Conservation (phyloP, 805 yeast species). For the Schizosaccharomyces osmophilus region DNA sequence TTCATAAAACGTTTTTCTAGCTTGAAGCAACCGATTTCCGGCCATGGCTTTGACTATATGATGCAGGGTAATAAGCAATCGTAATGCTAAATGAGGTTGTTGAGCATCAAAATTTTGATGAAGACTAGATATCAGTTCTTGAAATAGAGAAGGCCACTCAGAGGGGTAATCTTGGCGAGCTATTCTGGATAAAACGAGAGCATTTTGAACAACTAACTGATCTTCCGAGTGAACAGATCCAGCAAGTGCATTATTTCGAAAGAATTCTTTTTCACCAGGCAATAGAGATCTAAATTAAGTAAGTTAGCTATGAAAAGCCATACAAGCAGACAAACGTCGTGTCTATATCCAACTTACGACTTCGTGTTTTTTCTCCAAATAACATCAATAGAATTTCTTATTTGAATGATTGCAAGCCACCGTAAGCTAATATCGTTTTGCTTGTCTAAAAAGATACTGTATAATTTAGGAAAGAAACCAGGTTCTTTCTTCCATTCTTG, state of each 20-base stretch:
- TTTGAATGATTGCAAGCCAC: conserved; percentile 69
- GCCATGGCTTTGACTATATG: conserved; percentile 56
- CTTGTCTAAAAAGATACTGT: conserved; percentile 34
- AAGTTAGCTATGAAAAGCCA: not conserved
- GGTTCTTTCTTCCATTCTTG: conserved; percentile 42
- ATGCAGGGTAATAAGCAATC: conserved; percentile 19
- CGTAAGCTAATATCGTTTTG: conserved; percentile 39
- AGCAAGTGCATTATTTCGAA: not conserved
- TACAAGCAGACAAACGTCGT: not conserved
- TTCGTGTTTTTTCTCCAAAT: conserved; percentile 56
- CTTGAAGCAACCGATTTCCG: conserved; percentile 59
- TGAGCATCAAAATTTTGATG: not conserved
- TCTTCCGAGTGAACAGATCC: not conserved
- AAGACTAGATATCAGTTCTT: conserved; percentile 17
- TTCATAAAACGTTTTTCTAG: conserved; percentile 51
- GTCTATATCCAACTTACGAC: conserved; percentile 16
- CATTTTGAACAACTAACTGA: conserved; percentile 31
- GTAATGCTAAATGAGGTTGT: not conserved
- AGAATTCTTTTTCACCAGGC: not conserved
- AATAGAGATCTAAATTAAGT: not conserved
- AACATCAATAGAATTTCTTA: conserved; percentile 68
- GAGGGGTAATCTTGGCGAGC: conserved; percentile 65
- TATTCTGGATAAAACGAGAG: conserved; percentile 56
- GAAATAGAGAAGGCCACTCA: conserved; percentile 50
- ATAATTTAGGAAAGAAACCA: conserved; percentile 26